Conservation (phyloP, 2,329 filamentous ascomycete species). For the Claviceps purpurea region DNA sequence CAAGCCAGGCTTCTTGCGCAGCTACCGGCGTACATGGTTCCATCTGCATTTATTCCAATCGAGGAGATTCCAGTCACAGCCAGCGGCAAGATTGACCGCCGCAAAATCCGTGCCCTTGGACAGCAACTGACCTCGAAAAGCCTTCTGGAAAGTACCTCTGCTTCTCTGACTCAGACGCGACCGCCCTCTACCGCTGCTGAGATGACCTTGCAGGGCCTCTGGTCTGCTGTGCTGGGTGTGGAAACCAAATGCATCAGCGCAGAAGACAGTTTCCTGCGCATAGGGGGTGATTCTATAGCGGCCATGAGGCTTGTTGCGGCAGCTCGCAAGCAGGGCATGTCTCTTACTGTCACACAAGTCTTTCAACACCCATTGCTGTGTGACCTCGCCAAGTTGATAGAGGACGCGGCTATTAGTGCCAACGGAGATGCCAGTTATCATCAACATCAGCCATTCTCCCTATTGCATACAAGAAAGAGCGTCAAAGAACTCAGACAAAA, state of each 20-base stretch:
- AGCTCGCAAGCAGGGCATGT: conserved; percentile 21
- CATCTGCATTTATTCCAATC: conserved; percentile 2
- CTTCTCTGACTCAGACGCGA: neutral
- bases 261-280: conserved; percentile 31
- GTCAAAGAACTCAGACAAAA: neutral
- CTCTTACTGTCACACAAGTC: conserved; percentile 27
- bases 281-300: conserved; percentile 32
- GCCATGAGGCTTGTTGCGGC: conserved; percentile 27
- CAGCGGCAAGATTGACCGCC: conserved; percentile 4
- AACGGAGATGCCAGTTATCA: neutral
- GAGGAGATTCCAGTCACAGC: neutral
- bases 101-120: conserved; percentile 2
- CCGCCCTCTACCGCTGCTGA: neutral
- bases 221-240: conserved; percentile 6
- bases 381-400: neutral
- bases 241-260: conserved; percentile 15
- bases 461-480: neutral
- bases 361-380: conserved; percentile 16
- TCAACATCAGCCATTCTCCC: conserved; percentile 1
- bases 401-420: neutral
- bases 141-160: neutral
- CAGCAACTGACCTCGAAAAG: neutral
- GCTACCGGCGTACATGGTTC: conserved; percentile 4
- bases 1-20: neutral
- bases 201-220: conserved; percentile 1